These are phyloP conservation scores for Linderina pennispora DNA, from an alignment of 192 early-diverging fungal species.

Conservation along the genomic window DNA sequence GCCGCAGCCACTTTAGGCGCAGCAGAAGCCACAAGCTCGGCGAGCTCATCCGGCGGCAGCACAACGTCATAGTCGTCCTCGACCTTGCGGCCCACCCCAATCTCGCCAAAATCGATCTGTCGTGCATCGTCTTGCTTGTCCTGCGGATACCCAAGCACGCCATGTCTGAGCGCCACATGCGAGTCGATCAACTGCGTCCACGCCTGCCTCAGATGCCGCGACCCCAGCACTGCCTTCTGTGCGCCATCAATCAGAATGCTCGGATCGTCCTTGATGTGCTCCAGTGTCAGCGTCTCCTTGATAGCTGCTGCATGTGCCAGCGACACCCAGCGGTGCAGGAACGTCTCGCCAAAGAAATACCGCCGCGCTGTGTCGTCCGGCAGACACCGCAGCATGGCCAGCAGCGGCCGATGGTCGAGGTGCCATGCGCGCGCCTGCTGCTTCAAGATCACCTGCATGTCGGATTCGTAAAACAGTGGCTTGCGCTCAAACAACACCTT, in stretches of 20 bases:
- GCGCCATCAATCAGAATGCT: background rate
- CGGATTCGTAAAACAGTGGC: constrained; percentile 10
- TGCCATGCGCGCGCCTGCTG: constrained; percentile 10
- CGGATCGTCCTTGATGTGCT: constrained; percentile 2
- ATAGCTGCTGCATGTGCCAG: constrained; percentile 37
- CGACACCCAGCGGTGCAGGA: constrained; percentile 41
- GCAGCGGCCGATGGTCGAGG: constrained; percentile 34
- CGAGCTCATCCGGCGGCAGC: no score
- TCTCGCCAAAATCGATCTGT: constrained; percentile 28
- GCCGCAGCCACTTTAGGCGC: no score
- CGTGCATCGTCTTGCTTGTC: constrained; percentile 2
- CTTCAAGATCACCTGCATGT: background rate
- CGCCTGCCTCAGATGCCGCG: constrained; percentile 21
- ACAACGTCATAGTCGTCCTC: constrained; percentile 26
- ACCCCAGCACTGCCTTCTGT: constrained; percentile 3
- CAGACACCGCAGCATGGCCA: constrained; percentile 28
- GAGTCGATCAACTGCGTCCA: constrained; percentile 33
- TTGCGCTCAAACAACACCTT: constrained; percentile 8
- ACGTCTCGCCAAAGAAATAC: constrained; percentile 44
- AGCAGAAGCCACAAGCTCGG: no score
- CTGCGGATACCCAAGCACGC: constrained; percentile 1
- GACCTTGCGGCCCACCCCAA: constrained; percentile 24
- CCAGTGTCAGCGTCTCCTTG: constrained; percentile 12
- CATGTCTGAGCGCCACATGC: constrained; percentile 18
- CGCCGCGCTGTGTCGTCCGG: constrained; percentile 34